These are phyloP conservation scores for Pleurozium schreberi DNA, from an alignment of 225 moss, liverwort and hornwort genomes.

Conservation along the genomic window DNA sequence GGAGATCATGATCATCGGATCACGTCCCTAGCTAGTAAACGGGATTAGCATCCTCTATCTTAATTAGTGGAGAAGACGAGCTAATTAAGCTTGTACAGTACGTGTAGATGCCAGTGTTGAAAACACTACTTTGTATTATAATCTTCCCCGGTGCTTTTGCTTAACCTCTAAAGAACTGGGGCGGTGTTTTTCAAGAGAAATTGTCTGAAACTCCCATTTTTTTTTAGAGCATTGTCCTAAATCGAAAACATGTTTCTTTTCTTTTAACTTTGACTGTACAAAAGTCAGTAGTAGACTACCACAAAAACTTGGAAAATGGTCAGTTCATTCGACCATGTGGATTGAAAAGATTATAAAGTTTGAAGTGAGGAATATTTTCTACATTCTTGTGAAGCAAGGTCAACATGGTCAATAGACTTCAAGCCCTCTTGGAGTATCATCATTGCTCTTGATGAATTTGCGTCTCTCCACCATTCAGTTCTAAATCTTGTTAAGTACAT, in stretches of 20 bases:
- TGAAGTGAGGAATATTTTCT: not conserved
- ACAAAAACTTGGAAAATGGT: not conserved
- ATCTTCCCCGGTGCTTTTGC: not conserved
- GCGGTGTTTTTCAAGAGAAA: not conserved
- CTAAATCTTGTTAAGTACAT: not conserved
- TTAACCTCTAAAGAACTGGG: not conserved
- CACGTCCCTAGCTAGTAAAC: not conserved
- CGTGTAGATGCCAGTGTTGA: not conserved
- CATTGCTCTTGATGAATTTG: not conserved
- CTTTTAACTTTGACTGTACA: fast-evolving
- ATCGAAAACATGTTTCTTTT: too few relatives aligned
- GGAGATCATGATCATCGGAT: too few relatives aligned
- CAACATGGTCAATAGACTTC: fast-evolving
- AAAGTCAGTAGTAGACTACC: not conserved
- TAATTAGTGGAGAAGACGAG: not conserved
- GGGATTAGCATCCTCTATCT: not conserved
- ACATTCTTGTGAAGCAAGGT: fast-evolving
- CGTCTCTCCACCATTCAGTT: not conserved
- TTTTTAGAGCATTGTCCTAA: not conserved
- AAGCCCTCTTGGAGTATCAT: not conserved
- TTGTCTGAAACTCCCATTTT: not conserved
- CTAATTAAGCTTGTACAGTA: not conserved
- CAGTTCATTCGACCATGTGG: fast-evolving
- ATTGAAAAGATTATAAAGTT: not conserved
- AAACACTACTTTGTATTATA: not conserved